A percentile compares a stretch with the other conserved stretches of the same genome.
These are phyloP conservation scores for Colletotrichum paranaense DNA, from an alignment of 2,329 filamentous ascomycete genomes.

Conservation along the genomic window DNA sequence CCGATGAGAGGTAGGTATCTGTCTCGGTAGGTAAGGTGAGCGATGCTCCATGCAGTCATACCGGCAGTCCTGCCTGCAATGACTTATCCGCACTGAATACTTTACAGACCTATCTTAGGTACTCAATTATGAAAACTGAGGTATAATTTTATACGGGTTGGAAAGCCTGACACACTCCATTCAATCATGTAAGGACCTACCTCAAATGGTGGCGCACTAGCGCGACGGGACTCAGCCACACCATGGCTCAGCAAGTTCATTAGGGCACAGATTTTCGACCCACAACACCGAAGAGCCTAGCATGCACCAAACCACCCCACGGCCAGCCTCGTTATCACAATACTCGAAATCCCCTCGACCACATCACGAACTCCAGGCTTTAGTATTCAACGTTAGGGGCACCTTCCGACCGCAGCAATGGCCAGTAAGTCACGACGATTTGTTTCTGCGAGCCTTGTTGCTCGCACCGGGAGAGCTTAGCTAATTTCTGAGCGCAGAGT, in stretches of 20 bases:
- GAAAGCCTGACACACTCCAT: too few species aligned
- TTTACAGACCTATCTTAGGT: too few species aligned
- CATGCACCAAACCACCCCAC: constrained; percentile 18
- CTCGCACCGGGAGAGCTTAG: constrained; percentile 40
- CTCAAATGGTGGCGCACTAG: background rate
- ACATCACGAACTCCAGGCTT: constrained; percentile 18
- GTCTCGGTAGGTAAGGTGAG: too few species aligned
- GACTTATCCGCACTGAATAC: too few species aligned
- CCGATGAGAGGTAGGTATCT: too few species aligned
- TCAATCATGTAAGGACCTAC: too few species aligned
- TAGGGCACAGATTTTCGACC: constrained; percentile 39
- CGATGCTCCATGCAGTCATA: too few species aligned
- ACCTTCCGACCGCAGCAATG: constrained; percentile 48
- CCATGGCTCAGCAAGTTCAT: constrained; percentile 11
- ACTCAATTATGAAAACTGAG: too few species aligned
- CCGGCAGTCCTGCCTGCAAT: too few species aligned
- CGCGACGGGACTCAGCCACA: background rate
- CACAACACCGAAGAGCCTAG: constrained; percentile 31
- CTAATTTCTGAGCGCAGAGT: constrained; percentile 71
- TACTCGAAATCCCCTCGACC: constrained; percentile 16
- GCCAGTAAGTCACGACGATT: constrained; percentile 48
- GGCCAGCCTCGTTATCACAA: constrained; percentile 17
- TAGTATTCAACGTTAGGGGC: constrained; percentile 31
- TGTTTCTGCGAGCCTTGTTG: constrained; percentile 2
- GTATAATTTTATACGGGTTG: too few species aligned